A percentile compares a stretch with the other conserved stretches of the same genome.
These are phyloP conservation scores for Lecanicillium sp. DNA, from an alignment of 2,329 filamentous ascomycete species.

Conservation along the genomic window DNA sequence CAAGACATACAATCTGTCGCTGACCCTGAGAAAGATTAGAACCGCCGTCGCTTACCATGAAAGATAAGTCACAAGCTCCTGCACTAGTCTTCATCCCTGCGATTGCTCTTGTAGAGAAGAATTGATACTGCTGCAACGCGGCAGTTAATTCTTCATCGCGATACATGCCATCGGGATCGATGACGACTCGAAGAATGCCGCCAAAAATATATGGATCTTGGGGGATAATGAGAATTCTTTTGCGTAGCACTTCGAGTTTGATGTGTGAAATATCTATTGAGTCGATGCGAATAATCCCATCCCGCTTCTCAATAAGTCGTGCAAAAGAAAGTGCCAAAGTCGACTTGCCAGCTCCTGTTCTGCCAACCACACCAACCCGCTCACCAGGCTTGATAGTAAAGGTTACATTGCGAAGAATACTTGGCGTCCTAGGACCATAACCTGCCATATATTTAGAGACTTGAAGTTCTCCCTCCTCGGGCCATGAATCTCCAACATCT, in stretches of 20 bases:
- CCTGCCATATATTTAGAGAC: conserved; percentile 56
- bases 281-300: neutral
- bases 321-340: neutral
- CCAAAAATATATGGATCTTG: conserved; percentile 66
- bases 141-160: conserved; percentile 55
- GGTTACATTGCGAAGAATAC: conserved; percentile 55
- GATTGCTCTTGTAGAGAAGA: conserved; percentile 24
- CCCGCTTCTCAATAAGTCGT: neutral
- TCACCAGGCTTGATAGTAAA: conserved; percentile 55
- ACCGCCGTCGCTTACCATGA: conserved; percentile 1
- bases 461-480: conserved; percentile 57
- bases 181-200: conserved; percentile 59
- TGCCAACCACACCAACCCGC: conserved; percentile 38
- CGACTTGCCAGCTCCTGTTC: conserved; percentile 5
- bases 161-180: conserved; percentile 62
- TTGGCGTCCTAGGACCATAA: conserved; percentile 58
- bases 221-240: conserved; percentile 62
- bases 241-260: conserved; percentile 56
- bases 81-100: neutral
- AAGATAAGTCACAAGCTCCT: neutral
- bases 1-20: conserved; percentile 59
- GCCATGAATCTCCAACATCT: conserved; percentile 58
- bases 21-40: conserved; percentile 56
- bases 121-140: conserved; percentile 55
- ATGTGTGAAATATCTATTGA: conserved; percentile 46